These are phyloP conservation scores for Cephalotrichum gorgonifer DNA, from an alignment of 2,329 filamentous ascomycete genomes.

Conservation along the genomic window DNA sequence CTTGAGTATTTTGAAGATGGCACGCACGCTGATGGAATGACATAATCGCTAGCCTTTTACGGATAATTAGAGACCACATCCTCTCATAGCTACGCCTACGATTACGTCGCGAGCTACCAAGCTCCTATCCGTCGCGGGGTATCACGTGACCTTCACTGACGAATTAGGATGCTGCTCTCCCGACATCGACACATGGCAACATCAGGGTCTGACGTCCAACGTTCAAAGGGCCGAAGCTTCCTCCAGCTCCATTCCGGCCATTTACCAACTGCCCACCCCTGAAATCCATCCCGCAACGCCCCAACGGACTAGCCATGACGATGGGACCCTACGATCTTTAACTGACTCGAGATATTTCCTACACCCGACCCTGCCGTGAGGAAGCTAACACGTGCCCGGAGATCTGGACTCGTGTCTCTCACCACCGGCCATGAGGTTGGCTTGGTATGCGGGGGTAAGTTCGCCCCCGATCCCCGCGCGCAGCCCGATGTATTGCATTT, in stretches of 20 bases:
- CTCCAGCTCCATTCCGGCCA: background rate
- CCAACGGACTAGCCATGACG: background rate
- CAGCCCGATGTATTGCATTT: background rate
- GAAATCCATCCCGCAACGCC: background rate
- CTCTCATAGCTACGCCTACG: too few species aligned
- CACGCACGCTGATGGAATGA: too few species aligned
- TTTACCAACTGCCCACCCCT: background rate
- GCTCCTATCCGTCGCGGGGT: background rate
- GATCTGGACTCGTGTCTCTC: slow-evolving; percentile 4
- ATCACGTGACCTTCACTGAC: background rate
- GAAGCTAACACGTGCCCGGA: background rate
- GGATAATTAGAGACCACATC: too few species aligned
- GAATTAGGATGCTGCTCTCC: background rate
- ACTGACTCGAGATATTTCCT: background rate
- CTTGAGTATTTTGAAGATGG: background rate
- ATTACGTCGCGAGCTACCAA: background rate
- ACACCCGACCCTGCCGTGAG: background rate
- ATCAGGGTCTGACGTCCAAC: background rate
- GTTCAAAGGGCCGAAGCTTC: background rate
- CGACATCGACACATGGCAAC: slow-evolving; percentile 6
- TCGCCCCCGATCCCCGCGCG: background rate
- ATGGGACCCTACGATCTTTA: background rate
- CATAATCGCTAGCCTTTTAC: too few species aligned
- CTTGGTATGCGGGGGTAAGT: slow-evolving; percentile 52
- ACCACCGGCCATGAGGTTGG: slow-evolving; percentile 43